These are phyloP conservation scores for Pyrrhoderma noxium DNA, from an alignment of 1,284 basidiomycete species.

Conservation along the genomic window DNA sequence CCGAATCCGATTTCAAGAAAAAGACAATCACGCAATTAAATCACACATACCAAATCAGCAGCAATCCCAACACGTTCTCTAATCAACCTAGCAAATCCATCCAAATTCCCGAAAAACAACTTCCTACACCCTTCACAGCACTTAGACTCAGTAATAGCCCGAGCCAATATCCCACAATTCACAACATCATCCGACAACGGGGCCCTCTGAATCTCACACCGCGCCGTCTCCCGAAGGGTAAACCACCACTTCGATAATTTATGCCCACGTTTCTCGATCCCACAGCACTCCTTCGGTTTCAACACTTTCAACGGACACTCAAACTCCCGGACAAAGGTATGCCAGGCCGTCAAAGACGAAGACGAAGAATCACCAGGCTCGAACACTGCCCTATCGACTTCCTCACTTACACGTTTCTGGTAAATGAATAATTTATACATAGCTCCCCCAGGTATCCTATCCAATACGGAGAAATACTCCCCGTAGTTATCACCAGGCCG, in stretches of 20 bases:
- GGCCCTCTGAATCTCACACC: conserved; percentile 4
- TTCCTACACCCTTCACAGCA: conserved; percentile 4
- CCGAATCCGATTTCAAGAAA: too few relatives aligned
- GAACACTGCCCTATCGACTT: conserved; percentile 8
- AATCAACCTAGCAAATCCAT: not conserved
- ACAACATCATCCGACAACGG: conserved; percentile 3
- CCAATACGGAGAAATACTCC: conserved; percentile 2
- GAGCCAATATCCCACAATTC: not conserved
- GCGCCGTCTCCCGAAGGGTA: conserved; percentile 1
- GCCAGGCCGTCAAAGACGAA: not conserved
- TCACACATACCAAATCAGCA: not conserved
- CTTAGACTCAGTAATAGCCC: not conserved
- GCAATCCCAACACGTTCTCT: not conserved
- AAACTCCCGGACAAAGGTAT: not conserved
- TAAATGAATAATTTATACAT: conserved; percentile 6
- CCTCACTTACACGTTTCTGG: conserved; percentile 3
- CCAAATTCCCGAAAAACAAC: not conserved
- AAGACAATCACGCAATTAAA: too few relatives aligned
- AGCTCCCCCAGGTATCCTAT: not conserved
- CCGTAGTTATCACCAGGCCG: not conserved
- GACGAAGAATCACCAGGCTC: not conserved
- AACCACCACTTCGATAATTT: conserved; percentile 4
- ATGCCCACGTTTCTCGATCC: not conserved
- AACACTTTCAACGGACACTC: conserved; percentile 3
- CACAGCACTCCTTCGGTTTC: conserved; percentile 7